Base-by-base conservation (phyloP, 805 yeast genomes). In the Candida xyloterini region DNA sequence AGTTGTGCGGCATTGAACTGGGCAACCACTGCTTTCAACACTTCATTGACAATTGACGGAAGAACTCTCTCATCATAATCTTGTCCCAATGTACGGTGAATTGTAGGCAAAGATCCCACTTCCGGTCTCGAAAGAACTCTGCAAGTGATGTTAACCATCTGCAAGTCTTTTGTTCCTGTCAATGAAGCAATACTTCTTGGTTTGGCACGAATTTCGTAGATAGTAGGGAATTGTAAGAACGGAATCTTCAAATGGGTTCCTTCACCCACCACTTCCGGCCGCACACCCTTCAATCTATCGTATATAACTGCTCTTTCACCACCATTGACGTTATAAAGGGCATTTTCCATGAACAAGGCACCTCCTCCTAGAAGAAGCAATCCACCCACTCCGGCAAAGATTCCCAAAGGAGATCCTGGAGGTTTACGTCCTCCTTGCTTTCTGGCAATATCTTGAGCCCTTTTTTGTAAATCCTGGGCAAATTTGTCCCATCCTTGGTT, bases 81-180 rank as follows among this genome's bases (percentile, higher is more conserved):
- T 38, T 73, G 74, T 37, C 99, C 99, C 52, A 93, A 71, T 2
- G 99, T 93, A 60, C 98, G 81, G 70, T 78, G 93, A 50, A 93
- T 86, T 10, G 72, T 73, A 18, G 98, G 96, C 51, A 93, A 73
- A 37, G 88, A 79, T 37, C 66, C 63, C 21, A 88, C 74, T 42
- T 84, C 83, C 0, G 99, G 99, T 62, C 90, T 81, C 40, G 95
- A 84, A 54, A 93, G 76, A 18, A 93, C 99, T 70, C 99, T 83
- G 66, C 99, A 93, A n/a, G 98, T 91, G 59, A 93, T 91, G 65
- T 89, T 93, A 35, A 93, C 99, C 99, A 93, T 93, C 70, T 93
- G 99, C 60, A 93, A 75, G 67, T 93, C 99, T 69, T 93, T 93
- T 15, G 99, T 93, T 51, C 99, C 99, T 1, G 99, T 93, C 56